phyloP scores from a whole-genome alignment of 2,329 filamentous ascomycete species.

The Colletotrichum caudatum region DNA sequence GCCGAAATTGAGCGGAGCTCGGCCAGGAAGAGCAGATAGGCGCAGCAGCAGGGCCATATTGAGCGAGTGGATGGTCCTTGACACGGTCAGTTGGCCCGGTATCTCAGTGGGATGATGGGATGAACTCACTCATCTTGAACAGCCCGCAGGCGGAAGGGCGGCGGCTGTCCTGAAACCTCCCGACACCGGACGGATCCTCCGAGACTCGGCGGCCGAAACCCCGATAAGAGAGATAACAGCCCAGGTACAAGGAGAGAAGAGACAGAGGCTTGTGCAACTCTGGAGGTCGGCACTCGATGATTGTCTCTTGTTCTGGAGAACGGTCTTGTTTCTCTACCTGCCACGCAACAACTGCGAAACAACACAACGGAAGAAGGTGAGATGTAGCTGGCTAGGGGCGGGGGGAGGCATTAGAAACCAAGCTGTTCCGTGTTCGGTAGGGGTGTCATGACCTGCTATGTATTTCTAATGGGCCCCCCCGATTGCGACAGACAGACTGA shows the following conservation, averaged over 20 bases:
- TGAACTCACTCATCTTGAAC: slow-evolving; percentile 38
- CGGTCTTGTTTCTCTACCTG: not conserved
- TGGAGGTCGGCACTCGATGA: not conserved
- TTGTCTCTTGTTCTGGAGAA: slow-evolving; percentile 12
- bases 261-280: not conserved
- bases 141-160: slow-evolving; percentile 7
- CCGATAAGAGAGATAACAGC: slow-evolving; percentile 31
- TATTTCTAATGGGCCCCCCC: slow-evolving; percentile 36
- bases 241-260: not conserved
- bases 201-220: slow-evolving; percentile 26
- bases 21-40: slow-evolving; percentile 18
- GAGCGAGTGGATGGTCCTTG: slow-evolving; percentile 7
- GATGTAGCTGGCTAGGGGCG: slow-evolving; percentile 1
- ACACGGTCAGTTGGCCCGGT: slow-evolving; percentile 5
- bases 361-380: not conserved
- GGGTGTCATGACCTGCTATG: slow-evolving; percentile 35
- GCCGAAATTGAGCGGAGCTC: slow-evolving; percentile 19
- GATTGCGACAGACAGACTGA: slow-evolving; percentile 34
- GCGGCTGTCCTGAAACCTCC: slow-evolving; percentile 12
- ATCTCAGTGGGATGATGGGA: slow-evolving; percentile 24
- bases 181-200: slow-evolving; percentile 34
- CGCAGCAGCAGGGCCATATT: slow-evolving; percentile 23
- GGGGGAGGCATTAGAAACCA: slow-evolving; percentile 13
- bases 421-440: slow-evolving; percentile 32
- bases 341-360: not conserved